phyloP scores from a whole-genome alignment of 306 rosid genomes.

The Fragaria ananassa region DNA sequence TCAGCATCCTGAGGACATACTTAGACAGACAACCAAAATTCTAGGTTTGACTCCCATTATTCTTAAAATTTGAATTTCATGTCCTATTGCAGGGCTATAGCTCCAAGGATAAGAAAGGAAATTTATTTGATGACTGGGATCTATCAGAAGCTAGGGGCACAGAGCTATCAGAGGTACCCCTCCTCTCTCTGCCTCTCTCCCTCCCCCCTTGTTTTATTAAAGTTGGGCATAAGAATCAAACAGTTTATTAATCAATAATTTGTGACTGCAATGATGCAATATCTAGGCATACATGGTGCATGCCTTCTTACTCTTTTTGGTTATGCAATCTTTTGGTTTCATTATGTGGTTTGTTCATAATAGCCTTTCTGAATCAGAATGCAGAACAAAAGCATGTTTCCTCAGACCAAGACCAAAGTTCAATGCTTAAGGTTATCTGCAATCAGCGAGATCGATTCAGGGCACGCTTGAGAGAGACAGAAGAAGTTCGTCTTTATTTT shows the following conservation, averaged over 20 bases:
- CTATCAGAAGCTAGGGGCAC: conserved; percentile 74
- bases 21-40: neutral
- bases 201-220: neutral
- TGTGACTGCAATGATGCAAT: neutral
- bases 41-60: neutral
- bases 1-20: neutral
- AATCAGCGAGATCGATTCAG: conserved; percentile 96
- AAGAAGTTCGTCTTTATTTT: conserved; percentile 57
- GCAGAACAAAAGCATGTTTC: conserved; percentile 58
- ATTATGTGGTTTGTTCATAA: conserved; percentile 23
- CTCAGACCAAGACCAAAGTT: conserved; percentile 82
- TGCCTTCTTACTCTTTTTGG: neutral
- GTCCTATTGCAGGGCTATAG: conserved; percentile 65
- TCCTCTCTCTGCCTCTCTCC: neutral
- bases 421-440: conserved; percentile 98
- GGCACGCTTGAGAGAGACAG: conserved; percentile 86
- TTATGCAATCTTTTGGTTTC: neutral
- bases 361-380: conserved; percentile 47
- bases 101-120: conserved; percentile 81
- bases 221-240: neutral
- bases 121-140: conserved; percentile 90
- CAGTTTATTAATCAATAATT: neutral
- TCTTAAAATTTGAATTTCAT: conserved; percentile 15
- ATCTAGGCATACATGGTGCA: neutral
- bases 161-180: conserved; percentile 73